Evolutionary conservation across 352 stramenopile species (phyloP).

Genomic region (Sclerospora graminicola): DNA sequence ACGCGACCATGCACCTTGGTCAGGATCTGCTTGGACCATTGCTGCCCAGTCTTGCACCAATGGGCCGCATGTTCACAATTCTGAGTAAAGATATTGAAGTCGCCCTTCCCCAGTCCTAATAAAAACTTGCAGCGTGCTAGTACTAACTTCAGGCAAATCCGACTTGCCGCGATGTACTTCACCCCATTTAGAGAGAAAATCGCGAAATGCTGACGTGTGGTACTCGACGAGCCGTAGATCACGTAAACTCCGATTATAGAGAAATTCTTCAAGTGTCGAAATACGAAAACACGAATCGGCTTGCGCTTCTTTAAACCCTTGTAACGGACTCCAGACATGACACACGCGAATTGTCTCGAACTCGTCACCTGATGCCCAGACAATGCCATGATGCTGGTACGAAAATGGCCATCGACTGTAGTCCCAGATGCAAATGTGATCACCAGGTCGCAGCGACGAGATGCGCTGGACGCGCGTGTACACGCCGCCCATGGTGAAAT

Average conservation of each 20-base stretch:
- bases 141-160: constrained; percentile 62
- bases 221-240: constrained; percentile 63
- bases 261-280: constrained; percentile 61
- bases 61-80: constrained; percentile 76
- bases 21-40: constrained; percentile 68
- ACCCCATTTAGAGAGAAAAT: constrained; percentile 58
- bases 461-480: constrained; percentile 55
- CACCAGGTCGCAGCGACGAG: constrained; percentile 45
- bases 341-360: constrained; percentile 46
- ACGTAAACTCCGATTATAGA: constrained; percentile 38
- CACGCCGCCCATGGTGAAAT: constrained; percentile 34
- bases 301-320: constrained; percentile 42
- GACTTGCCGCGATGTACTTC: constrained; percentile 63
- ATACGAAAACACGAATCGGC: constrained; percentile 70
- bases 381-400: constrained; percentile 72
- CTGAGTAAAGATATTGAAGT: constrained; percentile 76
- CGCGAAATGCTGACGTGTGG: constrained; percentile 52
- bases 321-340: constrained; percentile 62
- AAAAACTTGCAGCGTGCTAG: constrained; percentile 67
- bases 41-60: constrained; percentile 70
- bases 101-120: constrained; percentile 47
- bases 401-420: constrained; percentile 62
- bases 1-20: constrained; percentile 37
- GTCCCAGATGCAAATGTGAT: constrained; percentile 74
- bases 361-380: constrained; percentile 43